Evolutionary conservation across 2,329 filamentous ascomycete species (phyloP).

Genomic region (Exserohilum turcica): DNA sequence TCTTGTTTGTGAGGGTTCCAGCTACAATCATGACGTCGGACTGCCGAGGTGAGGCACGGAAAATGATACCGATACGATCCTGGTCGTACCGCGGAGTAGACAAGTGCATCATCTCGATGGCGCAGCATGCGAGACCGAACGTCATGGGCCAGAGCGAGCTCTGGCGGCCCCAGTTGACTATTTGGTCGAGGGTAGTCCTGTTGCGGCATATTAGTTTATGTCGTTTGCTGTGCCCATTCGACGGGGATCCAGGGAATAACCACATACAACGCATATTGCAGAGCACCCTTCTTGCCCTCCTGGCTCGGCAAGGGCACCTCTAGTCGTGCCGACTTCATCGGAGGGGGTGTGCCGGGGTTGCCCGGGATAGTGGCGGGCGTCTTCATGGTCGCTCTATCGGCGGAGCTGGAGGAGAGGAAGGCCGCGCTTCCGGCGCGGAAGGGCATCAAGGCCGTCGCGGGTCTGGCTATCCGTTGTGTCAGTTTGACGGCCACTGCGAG

Average conservation of each 20-base stretch:
- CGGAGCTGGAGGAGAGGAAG: constrained; percentile 68
- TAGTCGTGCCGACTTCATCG: constrained; percentile 62
- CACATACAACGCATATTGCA: constrained; percentile 86
- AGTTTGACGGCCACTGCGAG: constrained; percentile 27
- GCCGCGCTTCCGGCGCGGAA: constrained; percentile 66
- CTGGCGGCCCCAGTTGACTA: constrained; percentile 86
- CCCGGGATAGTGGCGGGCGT: constrained; percentile 58
- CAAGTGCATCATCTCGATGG: constrained; percentile 92
- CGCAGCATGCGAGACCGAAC: constrained; percentile 88
- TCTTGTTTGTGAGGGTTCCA: constrained; percentile 93
- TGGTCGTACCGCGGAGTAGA: constrained; percentile 92
- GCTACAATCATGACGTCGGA: constrained; percentile 95
- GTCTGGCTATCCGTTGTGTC: constrained; percentile 62
- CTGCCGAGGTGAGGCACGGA: constrained; percentile 85
- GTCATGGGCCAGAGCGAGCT: constrained; percentile 88
- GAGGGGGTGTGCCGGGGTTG: constrained; percentile 58
- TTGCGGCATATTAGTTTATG: constrained; percentile 23
- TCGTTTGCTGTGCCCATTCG: background rate
- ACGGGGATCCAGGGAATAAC: background rate
- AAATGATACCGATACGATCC: constrained; percentile 88
- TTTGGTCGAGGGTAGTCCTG: constrained; percentile 79
- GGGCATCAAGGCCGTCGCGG: constrained; percentile 65
- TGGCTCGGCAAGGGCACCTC: constrained; percentile 80
- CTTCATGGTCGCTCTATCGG: constrained; percentile 65
- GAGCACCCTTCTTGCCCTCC: constrained; percentile 75